Evolutionary conservation across 345 rosid species (phyloP), one percentile per base, ranked within the genome.

Genomic region (Eucalyptus cloeziana): DNA sequence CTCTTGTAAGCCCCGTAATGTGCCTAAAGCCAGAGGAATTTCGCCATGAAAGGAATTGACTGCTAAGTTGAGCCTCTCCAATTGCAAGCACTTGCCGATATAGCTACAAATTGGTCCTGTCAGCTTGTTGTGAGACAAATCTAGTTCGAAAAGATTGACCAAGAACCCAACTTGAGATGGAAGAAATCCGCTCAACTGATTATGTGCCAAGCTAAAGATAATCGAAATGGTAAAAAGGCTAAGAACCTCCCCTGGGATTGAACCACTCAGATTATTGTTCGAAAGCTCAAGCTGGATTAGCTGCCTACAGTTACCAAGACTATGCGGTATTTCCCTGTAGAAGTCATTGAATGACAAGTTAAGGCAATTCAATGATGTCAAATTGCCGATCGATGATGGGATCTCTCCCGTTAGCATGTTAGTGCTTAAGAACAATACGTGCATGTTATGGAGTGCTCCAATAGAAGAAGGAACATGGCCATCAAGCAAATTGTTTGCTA

Each of bases 11-110:
- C 88, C 91, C 88, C 71, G 86, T 49, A 94, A 60, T 56, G 62
- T 24, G 69, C 89, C 49, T 21, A 94, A 87, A 27, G 93, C 91
- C 1, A 86, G 9, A 49, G 96, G 94, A 40, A 94, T 92, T 52
- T 85, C 16, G 1, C 94, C 56, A 9, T 56, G 62, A 56, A 56
- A 56, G 1, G 62, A 56, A 56, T 56, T 24, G 62, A 56, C 30
- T 2, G 6, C 62, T 92, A 94, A 7, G 22, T n/a, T 3, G 10
- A 93, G 87, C 49, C 11, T 17, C 43, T 71, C 87, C 85, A 94
- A 79, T 44, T 9, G 50, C 43, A 30, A 37, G 67, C 94, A 93
- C 60, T 81, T 64, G 19, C 93, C 92, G 13, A 93, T 85, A 8
- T 52, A 56, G 15, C 17, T 2, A 1, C 94, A 93, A 86, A 93